Evolutionary conservation across 2,329 filamentous ascomycete species (phyloP).

Genomic region (Penicillium sp.): DNA sequence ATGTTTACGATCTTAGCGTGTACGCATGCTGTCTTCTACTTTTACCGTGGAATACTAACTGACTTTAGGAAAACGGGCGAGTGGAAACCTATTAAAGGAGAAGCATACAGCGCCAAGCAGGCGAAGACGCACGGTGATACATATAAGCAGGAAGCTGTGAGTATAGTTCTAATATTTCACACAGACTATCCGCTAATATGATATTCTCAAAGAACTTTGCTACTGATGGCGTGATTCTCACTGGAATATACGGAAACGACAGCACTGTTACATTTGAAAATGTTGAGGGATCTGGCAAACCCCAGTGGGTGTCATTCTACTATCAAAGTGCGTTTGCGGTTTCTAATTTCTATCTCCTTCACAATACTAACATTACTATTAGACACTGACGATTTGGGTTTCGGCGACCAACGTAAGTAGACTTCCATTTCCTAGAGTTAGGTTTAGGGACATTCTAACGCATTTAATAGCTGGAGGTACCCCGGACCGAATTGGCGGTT

Average conservation of each 20-base stretch:
- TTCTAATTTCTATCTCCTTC: not conserved
- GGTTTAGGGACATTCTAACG: not conserved
- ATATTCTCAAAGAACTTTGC: slow-evolving; percentile 43
- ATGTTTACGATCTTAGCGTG: slow-evolving; percentile 57
- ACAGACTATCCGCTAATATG: not conserved
- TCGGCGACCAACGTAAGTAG: slow-evolving; percentile 26
- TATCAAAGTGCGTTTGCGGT: slow-evolving; percentile 45
- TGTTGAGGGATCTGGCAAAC: slow-evolving; percentile 51
- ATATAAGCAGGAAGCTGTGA: slow-evolving; percentile 54
- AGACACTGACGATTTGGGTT: slow-evolving; percentile 27
- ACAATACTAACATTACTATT: not conserved
- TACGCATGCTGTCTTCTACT: slow-evolving; percentile 9
- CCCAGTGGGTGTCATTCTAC: slow-evolving; percentile 59
- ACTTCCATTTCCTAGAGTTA: not conserved
- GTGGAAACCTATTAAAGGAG: slow-evolving; percentile 48
- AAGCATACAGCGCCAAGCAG: slow-evolving; percentile 48
- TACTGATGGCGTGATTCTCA: slow-evolving; percentile 48
- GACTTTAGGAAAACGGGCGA: slow-evolving; percentile 45
- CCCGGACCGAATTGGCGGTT: slow-evolving; percentile 59
- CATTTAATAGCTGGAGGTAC: slow-evolving; percentile 46
- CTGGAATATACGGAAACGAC: slow-evolving; percentile 55
- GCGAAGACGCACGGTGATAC: slow-evolving; percentile 49
- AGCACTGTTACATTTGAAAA: slow-evolving; percentile 53
- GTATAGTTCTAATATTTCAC: not conserved
- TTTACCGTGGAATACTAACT: not conserved